These are phyloP conservation scores for Aureobasidium sp. DNA, from an alignment of 2,329 filamentous ascomycete genomes.

Conservation along the genomic window DNA sequence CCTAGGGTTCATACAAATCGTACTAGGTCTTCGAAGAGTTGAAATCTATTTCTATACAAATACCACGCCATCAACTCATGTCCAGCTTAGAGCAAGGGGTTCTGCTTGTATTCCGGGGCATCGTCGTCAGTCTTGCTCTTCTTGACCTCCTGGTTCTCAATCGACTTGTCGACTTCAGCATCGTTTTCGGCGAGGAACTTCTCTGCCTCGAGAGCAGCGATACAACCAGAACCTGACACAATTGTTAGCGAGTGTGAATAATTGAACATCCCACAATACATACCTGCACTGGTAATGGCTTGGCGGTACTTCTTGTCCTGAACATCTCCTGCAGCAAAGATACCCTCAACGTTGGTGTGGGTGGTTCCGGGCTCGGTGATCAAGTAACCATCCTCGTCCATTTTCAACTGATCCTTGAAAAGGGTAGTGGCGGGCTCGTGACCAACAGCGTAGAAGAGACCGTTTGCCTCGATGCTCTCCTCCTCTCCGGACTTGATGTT, in stretches of 20 bases:
- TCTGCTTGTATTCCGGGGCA: constrained; percentile 53
- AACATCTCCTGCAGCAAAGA: constrained; percentile 95
- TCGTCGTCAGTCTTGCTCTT: constrained; percentile 41
- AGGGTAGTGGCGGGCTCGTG: constrained; percentile 90
- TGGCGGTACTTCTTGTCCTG: constrained; percentile 98
- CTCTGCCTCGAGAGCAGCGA: constrained; percentile 92
- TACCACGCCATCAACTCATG: not conserved
- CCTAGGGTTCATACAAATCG: not conserved
- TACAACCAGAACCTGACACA: constrained; percentile 73
- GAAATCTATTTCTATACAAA: constrained; percentile 6
- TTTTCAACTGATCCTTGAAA: constrained; percentile 82
- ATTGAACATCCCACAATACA: constrained; percentile 27
- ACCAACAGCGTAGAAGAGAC: constrained; percentile 94
- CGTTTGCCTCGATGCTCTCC: constrained; percentile 82
- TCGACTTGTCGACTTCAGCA: constrained; percentile 38
- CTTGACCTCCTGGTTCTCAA: constrained; percentile 42
- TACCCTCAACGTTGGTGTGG: constrained; percentile 78
- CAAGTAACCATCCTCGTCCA: constrained; percentile 86
- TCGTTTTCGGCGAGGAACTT: constrained; percentile 86
- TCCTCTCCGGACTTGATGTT: constrained; percentile 66
- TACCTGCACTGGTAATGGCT: constrained; percentile 94
- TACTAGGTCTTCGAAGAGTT: not conserved
- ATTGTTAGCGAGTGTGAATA: constrained; percentile 13
- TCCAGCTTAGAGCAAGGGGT: constrained; percentile 49
- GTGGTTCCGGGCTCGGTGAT: constrained; percentile 82